A percentile compares a stretch with the other conserved stretches of the same genome.
phyloP scores from a whole-genome alignment of 768 basidiomycete species.

The Lactarius quietus region DNA sequence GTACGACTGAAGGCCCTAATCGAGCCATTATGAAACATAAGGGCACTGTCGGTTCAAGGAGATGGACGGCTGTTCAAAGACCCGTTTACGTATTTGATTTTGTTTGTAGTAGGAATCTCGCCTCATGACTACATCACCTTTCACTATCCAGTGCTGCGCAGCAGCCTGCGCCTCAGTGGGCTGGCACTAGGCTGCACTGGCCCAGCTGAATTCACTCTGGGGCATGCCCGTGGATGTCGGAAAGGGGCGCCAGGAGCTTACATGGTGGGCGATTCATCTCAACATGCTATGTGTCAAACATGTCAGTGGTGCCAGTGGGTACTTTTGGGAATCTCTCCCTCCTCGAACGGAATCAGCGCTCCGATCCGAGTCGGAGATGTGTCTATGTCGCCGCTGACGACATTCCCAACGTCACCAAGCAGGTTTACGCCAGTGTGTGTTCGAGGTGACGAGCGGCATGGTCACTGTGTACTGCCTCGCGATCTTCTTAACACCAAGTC shows the following conservation, averaged over 20 bases:
- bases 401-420: too few relatives aligned
- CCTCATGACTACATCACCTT: neutral
- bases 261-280: neutral
- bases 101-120: conserved; percentile 21
- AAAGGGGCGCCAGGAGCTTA: neutral
- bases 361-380: too few relatives aligned
- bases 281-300: too few relatives aligned
- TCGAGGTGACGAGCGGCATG: too few relatives aligned
- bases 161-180: too few relatives aligned
- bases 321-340: too few relatives aligned
- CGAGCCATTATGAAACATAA: neutral
- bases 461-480: too few relatives aligned
- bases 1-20: neutral
- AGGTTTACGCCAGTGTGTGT: too few relatives aligned
- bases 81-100: conserved; percentile 8
- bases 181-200: too few relatives aligned
- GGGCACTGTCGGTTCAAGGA: neutral
- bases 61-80: neutral
- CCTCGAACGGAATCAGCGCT: too few relatives aligned
- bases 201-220: neutral
- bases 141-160: neutral
- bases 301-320: too few relatives aligned
- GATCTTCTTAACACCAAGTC: neutral
- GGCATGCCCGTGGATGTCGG: neutral
- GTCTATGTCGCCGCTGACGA: too few relatives aligned